These are phyloP conservation scores for Penicillium riverlandense DNA, from an alignment of 495 filamentous ascomycete genomes.

Conservation along the genomic window DNA sequence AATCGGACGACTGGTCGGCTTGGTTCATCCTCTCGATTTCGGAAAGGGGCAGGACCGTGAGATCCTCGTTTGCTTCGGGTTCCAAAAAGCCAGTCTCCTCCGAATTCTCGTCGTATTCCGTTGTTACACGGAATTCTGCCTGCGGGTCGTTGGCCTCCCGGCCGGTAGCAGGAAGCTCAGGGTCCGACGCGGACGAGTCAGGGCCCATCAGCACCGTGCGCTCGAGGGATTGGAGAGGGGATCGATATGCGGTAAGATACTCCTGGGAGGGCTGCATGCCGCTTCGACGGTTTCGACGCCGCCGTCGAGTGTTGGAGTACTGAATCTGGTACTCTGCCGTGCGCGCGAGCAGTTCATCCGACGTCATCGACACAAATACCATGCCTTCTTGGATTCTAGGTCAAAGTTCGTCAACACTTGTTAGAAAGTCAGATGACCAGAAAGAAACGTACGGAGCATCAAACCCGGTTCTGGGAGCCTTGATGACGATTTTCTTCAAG, in stretches of 20 bases:
- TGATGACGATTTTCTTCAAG: slow-evolving; percentile 79
- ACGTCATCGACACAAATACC: slow-evolving; percentile 83
- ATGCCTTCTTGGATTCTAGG: slow-evolving; percentile 82
- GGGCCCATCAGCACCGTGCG: slow-evolving; percentile 16
- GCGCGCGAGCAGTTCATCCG: slow-evolving; percentile 63
- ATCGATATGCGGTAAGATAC: slow-evolving; percentile 29
- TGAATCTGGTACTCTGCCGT: slow-evolving; percentile 73
- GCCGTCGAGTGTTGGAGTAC: slow-evolving; percentile 36
- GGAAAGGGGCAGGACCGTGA: slow-evolving; percentile 9
- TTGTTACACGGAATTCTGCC: slow-evolving; percentile 42
- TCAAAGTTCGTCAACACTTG: background rate
- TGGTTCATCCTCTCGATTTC: slow-evolving; percentile 17
- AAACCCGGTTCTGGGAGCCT: slow-evolving; percentile 72
- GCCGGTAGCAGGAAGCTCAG: slow-evolving; percentile 4
- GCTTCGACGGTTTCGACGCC: slow-evolving; percentile 19
- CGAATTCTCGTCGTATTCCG: slow-evolving; percentile 40
- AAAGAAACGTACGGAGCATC: slow-evolving; percentile 70
- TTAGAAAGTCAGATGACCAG: too few species aligned
- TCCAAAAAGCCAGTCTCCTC: slow-evolving; percentile 26
- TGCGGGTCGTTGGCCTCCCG: slow-evolving; percentile 13
- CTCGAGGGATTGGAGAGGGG: slow-evolving; percentile 28
- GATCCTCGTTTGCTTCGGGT: slow-evolving; percentile 12
- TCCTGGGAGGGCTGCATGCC: slow-evolving; percentile 34
- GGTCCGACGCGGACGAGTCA: slow-evolving; percentile 16
- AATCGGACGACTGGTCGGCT: slow-evolving; percentile 5